These are phyloP conservation scores for Barnettozyma californica DNA, from an alignment of 805 yeast species.

Conservation along the genomic window DNA sequence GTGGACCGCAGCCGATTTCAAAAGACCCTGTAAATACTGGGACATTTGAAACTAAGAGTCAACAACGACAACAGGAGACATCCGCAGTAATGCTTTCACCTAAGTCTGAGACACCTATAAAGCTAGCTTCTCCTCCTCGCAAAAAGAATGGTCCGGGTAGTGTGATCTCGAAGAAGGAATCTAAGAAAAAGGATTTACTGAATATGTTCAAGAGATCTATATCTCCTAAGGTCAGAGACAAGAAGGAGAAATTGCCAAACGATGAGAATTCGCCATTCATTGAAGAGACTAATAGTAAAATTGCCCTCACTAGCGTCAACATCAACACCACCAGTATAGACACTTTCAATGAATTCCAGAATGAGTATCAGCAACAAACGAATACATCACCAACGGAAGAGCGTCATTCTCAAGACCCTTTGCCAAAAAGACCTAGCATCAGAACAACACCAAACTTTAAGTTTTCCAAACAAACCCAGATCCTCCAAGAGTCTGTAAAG, in stretches of 20 bases:
- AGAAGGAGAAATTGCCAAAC: constrained; percentile 5
- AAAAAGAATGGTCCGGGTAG: background rate
- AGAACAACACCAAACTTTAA: constrained; percentile 11
- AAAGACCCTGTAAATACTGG: background rate
- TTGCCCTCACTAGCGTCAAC: too few species aligned
- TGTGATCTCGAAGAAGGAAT: constrained; percentile 10
- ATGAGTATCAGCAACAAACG: constrained; percentile 1
- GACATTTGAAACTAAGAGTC: background rate
- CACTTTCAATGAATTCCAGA: constrained; percentile 1
- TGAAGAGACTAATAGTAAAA: background rate
- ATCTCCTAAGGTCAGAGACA: constrained; percentile 15
- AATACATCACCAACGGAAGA: background rate
- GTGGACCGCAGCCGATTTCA: background rate
- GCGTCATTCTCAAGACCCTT: background rate
- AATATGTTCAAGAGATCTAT: constrained; percentile 24
- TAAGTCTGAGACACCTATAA: background rate
- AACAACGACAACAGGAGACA: too few species aligned
- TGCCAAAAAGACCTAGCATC: constrained; percentile 18
- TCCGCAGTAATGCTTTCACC: background rate
- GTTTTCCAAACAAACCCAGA: constrained; percentile 8
- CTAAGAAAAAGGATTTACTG: constrained; percentile 23
- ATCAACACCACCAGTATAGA: background rate
- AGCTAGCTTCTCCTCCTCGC: background rate
- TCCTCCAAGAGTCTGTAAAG: constrained; percentile 19
- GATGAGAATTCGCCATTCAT: constrained; percentile 13